A percentile compares a stretch with the other conserved stretches of the same genome.
phyloP scores from a whole-genome alignment of 805 yeast species.

The Maudiozyma turicensis region DNA sequence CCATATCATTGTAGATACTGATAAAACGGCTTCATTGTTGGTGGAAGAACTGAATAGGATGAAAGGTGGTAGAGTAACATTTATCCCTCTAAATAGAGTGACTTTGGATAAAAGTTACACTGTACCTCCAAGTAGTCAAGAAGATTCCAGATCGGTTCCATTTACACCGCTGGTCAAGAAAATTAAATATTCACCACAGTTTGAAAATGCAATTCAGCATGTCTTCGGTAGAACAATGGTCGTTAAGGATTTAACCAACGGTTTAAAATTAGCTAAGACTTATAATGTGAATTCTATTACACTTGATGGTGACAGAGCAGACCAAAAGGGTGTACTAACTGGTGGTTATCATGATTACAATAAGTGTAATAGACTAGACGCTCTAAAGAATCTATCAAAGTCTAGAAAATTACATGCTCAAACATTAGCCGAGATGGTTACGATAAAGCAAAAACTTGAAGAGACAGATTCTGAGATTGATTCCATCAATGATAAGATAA shows the following conservation, averaged over 20 bases:
- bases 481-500: conserved; percentile 36
- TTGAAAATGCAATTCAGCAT: conserved; percentile 61
- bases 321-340: conserved; percentile 69
- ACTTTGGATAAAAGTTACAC: conserved; percentile 28
- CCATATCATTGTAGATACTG: conserved; percentile 82
- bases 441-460: conserved; percentile 32
- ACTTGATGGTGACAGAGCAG: conserved; percentile 84
- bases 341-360: conserved; percentile 76
- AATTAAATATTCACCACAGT: conserved; percentile 48
- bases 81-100: conserved; percentile 78
- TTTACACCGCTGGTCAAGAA: conserved; percentile 73
- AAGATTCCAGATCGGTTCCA: conserved; percentile 25
- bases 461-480: conserved; percentile 46
- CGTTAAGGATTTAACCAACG: conserved; percentile 56
- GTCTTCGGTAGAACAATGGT: conserved; percentile 78
- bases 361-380: conserved; percentile 59
- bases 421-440: conserved; percentile 33
- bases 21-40: conserved; percentile 67
- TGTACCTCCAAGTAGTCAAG: conserved; percentile 49
- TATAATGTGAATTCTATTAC: conserved; percentile 70
- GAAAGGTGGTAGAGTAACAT: conserved; percentile 77
- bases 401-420: conserved; percentile 30
- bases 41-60: conserved; percentile 67
- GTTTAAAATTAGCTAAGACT: conserved; percentile 54
- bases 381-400: conserved; percentile 45